These are phyloP conservation scores for Pseudevernia furfuracea DNA, from an alignment of 495 filamentous ascomycete species.

Conservation along the genomic window DNA sequence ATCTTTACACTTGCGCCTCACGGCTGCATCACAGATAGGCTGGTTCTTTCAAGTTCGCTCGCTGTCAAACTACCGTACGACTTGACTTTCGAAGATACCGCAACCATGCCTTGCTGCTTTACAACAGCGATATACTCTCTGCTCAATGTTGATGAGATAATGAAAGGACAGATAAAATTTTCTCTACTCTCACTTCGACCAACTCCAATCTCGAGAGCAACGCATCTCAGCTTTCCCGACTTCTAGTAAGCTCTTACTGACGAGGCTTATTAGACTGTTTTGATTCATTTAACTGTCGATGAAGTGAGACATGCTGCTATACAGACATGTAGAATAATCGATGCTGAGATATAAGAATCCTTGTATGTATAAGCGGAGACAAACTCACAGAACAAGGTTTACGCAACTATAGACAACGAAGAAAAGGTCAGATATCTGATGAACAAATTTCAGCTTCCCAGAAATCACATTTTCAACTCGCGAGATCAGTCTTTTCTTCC, in stretches of 20 bases:
- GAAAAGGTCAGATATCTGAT: conserved; percentile 36
- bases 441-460: conserved; percentile 30
- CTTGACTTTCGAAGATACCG: conserved; percentile 33
- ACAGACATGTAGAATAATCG: conserved; percentile 23
- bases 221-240: too few species aligned
- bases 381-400: conserved; percentile 27
- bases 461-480: conserved; percentile 44
- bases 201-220: neutral
- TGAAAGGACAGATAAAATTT: neutral
- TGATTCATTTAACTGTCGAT: conserved; percentile 37
- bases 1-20: conserved; percentile 26
- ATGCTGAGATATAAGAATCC: conserved; percentile 17
- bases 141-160: conserved; percentile 20
- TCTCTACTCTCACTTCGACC: neutral
- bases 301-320: conserved; percentile 26
- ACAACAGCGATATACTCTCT: conserved; percentile 29
- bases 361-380: neutral
- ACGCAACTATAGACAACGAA: conserved; percentile 36
- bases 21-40: conserved; percentile 9
- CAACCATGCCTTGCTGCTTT: conserved; percentile 26
- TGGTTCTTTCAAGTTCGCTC: neutral
- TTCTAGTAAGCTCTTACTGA: neutral
- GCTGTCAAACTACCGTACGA: neutral
- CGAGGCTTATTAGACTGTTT: conserved; percentile 25
- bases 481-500: conserved; percentile 37